Conservation (phyloP, 352 stramenopile species). For the Phytophthora pluvialis region DNA sequence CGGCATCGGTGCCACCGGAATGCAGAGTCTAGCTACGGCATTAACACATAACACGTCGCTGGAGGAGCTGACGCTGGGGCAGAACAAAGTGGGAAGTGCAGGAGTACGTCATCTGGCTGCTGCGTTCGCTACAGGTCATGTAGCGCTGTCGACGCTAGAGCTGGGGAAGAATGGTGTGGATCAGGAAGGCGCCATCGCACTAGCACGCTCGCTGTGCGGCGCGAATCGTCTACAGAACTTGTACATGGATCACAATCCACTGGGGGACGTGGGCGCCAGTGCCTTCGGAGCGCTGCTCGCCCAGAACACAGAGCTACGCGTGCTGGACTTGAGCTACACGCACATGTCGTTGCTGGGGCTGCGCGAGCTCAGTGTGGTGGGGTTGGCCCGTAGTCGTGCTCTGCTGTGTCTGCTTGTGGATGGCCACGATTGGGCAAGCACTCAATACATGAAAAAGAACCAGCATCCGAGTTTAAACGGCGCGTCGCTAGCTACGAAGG, state of each 20-base stretch:
- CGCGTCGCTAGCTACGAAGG: constrained; percentile 64
- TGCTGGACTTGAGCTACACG: constrained; percentile 84
- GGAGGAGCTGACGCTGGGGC: constrained; percentile 76
- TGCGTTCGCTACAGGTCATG: constrained; percentile 58
- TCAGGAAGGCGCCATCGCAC: constrained; percentile 63
- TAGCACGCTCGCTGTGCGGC: constrained; percentile 74
- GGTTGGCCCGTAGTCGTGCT: constrained; percentile 63
- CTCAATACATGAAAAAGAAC: constrained; percentile 86
- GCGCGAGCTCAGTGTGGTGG: constrained; percentile 68
- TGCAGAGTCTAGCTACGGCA: constrained; percentile 61
- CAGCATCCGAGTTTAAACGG: constrained; percentile 55
- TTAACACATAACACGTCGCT: constrained; percentile 64
- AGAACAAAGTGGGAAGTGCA: constrained; percentile 75
- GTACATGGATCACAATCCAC: constrained; percentile 87
- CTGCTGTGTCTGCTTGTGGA: constrained; percentile 79
- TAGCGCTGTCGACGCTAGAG: constrained; percentile 73
- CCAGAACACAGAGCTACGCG: constrained; percentile 73
- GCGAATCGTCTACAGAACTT: constrained; percentile 70
- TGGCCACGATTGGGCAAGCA: constrained; percentile 85
- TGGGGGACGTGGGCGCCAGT: constrained; percentile 73
- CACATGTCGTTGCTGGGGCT: constrained; percentile 80
- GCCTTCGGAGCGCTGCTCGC: constrained; percentile 73
- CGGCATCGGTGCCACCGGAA: constrained; percentile 71
- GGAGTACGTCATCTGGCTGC: constrained; percentile 65
- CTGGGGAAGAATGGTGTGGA: constrained; percentile 83